Conservation (phyloP, 2,329 filamentous ascomycete species). For the Botrytis squamosa region DNA sequence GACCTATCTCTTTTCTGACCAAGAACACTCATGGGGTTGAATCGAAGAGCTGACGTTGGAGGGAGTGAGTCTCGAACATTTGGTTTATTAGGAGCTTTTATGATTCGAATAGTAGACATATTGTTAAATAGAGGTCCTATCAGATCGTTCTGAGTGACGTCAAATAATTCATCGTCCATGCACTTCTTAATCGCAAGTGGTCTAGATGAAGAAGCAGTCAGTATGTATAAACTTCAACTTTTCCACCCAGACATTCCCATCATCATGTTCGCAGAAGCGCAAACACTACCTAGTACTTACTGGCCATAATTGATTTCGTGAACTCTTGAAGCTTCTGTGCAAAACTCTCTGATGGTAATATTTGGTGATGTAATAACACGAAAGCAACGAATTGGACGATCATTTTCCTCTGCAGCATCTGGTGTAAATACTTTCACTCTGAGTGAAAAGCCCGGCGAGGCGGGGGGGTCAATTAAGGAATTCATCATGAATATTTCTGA, state of each 20-base stretch:
- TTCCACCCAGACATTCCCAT: not conserved
- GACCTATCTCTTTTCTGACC: conserved; percentile 33
- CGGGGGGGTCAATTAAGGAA: conserved; percentile 34
- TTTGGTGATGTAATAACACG: conserved; percentile 36
- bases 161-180: conserved; percentile 38
- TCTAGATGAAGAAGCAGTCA: conserved; percentile 24
- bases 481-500: conserved; percentile 6
- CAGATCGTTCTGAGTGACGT: conserved; percentile 36
- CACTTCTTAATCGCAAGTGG: conserved; percentile 37
- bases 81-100: conserved; percentile 33
- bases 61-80: conserved; percentile 37
- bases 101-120: conserved; percentile 34
- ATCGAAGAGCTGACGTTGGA: conserved; percentile 38
- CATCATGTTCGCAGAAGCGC: not conserved
- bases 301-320: conserved; percentile 38
- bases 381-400: conserved; percentile 36
- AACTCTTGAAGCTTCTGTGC: conserved; percentile 35
- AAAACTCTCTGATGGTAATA: conserved; percentile 37
- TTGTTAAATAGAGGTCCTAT: conserved; percentile 35
- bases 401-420: conserved; percentile 26
- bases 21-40: conserved; percentile 24
- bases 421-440: conserved; percentile 37
- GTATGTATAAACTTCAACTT: not conserved
- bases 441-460: conserved; percentile 35
- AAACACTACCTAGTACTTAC: conserved; percentile 34